Percentiles rank a stretch among this genome's conserved stretches.
Evolutionary conservation across 164 flowering plant species (phyloP).

Genomic region (Buxus sempervirens): DNA sequence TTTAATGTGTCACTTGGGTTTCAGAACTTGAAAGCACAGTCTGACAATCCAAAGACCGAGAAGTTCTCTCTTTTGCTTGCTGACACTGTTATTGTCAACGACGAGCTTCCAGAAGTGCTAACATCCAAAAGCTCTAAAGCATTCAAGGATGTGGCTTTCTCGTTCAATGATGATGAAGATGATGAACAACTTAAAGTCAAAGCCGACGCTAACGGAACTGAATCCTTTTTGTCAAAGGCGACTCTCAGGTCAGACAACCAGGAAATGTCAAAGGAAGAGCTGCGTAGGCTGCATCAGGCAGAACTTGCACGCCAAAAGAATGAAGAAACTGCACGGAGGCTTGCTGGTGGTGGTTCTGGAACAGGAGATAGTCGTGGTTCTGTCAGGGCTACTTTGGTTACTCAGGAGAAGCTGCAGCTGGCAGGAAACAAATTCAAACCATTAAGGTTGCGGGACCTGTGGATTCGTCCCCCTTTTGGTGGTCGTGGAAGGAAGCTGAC

Average conservation of each 20-base stretch:
- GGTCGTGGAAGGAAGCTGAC: constrained; percentile 56
- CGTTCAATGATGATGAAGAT: constrained; percentile 60
- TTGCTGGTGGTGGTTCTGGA: constrained; percentile 46
- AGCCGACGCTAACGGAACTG: constrained; percentile 18
- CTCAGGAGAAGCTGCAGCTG: constrained; percentile 55
- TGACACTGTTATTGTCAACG: constrained; percentile 49
- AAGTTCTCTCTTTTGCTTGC: constrained; percentile 53
- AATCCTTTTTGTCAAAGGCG: constrained; percentile 32
- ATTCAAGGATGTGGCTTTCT: constrained; percentile 55
- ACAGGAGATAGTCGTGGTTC: constrained; percentile 38
- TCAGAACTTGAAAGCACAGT: constrained; percentile 42
- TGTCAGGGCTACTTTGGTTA: constrained; percentile 70
- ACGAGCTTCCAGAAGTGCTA: constrained; percentile 34
- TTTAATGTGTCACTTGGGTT: constrained; percentile 64
- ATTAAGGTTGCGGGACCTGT: constrained; percentile 47
- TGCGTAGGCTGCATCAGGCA: constrained; percentile 62
- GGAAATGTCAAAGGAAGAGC: constrained; percentile 57
- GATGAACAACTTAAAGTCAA: constrained; percentile 38
- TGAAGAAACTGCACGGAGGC: constrained; percentile 61
- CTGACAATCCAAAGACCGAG: constrained; percentile 35
- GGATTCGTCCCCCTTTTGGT: constrained; percentile 57
- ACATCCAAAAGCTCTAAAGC: constrained; percentile 44
- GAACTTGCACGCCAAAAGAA: constrained; percentile 64
- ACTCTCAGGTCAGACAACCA: constrained; percentile 53
- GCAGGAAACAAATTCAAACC: constrained; percentile 50